Conservation (phyloP, 305 asterid species). For the Salvia sclarea region DNA sequence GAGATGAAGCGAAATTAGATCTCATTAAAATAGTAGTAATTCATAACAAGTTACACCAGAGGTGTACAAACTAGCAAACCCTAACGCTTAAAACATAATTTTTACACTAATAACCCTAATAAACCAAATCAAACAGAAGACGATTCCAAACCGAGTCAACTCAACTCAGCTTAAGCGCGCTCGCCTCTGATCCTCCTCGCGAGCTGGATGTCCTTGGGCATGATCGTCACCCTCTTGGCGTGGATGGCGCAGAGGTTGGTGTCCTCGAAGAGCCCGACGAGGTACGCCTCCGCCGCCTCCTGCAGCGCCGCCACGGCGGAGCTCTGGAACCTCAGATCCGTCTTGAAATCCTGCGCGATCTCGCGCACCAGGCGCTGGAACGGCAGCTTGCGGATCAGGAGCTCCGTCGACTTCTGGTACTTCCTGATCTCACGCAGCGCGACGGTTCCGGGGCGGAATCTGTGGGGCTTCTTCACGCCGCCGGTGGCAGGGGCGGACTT, state of each 20-base stretch:
- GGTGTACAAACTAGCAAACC: slow-evolving; percentile 24
- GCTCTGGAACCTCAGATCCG: slow-evolving; percentile 72
- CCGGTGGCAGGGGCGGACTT: slow-evolving; percentile 61
- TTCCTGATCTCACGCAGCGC: slow-evolving; percentile 67
- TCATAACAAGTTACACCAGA: slow-evolving; percentile 20
- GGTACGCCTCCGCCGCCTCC: slow-evolving; percentile 72
- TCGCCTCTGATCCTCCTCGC: slow-evolving; percentile 70
- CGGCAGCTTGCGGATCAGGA: slow-evolving; percentile 62
- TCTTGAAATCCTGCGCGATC: slow-evolving; percentile 72
- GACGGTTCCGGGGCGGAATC: slow-evolving; percentile 60
- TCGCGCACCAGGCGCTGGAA: slow-evolving; percentile 68
- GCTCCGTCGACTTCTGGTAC: slow-evolving; percentile 67
- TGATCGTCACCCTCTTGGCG: slow-evolving; percentile 65
- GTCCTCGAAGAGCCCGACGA: slow-evolving; percentile 64
- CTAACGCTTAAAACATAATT: slow-evolving; percentile 16
- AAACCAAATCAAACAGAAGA: background rate
- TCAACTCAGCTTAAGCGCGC: slow-evolving; percentile 43
- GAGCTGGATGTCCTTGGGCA: slow-evolving; percentile 75
- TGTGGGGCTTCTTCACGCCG: slow-evolving; percentile 61
- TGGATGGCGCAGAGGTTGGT: slow-evolving; percentile 67
- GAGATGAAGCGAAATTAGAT: background rate
- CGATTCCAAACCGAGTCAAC: background rate
- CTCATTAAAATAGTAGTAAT: slow-evolving; percentile 24
- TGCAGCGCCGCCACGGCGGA: slow-evolving; percentile 70
- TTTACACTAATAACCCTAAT: slow-evolving; percentile 30